Evolutionary conservation across 1,284 basidiomycete species (phyloP).

Genomic region (Leccinum laetum): DNA sequence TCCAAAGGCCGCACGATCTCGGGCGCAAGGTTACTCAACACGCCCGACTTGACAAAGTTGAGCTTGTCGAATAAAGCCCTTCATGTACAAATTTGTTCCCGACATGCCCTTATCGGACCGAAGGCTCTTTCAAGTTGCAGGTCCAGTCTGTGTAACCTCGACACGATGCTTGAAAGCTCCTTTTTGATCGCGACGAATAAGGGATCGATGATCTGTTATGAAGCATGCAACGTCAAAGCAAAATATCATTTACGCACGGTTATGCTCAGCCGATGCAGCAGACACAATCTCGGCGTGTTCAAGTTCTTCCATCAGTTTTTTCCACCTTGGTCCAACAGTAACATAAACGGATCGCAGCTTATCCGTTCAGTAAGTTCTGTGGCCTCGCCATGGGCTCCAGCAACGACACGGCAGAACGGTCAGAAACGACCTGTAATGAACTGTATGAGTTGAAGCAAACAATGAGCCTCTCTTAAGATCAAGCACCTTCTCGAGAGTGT

Average conservation of each 20-base stretch:
- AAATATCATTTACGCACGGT: constrained; percentile 43
- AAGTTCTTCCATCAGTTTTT: constrained; percentile 49
- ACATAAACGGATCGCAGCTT: constrained; percentile 73
- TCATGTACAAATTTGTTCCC: constrained; percentile 84
- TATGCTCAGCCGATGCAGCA: constrained; percentile 57
- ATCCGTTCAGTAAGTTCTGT: constrained; percentile 76
- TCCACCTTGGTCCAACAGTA: constrained; percentile 74
- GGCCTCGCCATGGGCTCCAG: constrained; percentile 77
- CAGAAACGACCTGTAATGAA: constrained; percentile 60
- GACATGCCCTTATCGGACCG: constrained; percentile 65
- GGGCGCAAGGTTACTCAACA: constrained; percentile 73
- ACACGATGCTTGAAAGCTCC: constrained; percentile 77
- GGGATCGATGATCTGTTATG: constrained; percentile 61
- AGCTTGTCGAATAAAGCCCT: constrained; percentile 86
- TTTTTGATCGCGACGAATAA: constrained; percentile 74
- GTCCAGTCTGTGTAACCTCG: constrained; percentile 82
- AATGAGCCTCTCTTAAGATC: constrained; percentile 67
- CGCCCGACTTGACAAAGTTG: constrained; percentile 72
- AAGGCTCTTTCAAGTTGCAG: constrained; percentile 58
- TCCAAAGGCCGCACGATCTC: constrained; percentile 75
- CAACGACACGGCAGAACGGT: constrained; percentile 76
- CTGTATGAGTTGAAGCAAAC: background rate
- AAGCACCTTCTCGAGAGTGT: constrained; percentile 92
- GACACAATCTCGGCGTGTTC: constrained; percentile 72
- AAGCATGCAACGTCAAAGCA: background rate